Evolutionary conservation across 164 flowering plant species (phyloP).

Genomic region (Nymphaea thermarum): DNA sequence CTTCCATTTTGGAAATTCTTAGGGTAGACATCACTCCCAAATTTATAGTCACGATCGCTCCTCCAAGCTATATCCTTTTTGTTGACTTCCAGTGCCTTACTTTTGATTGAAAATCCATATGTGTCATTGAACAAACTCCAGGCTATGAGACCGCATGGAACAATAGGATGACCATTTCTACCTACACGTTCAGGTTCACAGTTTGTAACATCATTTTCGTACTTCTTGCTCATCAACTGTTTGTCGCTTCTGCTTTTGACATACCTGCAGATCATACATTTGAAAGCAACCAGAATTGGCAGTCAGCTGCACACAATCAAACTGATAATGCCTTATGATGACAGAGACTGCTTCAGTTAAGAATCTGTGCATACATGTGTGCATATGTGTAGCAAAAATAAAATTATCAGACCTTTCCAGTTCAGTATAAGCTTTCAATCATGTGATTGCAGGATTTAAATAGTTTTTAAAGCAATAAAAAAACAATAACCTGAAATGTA

Average conservation of each 20-base stretch:
- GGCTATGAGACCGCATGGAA: conserved; percentile 94
- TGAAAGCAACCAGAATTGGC: too few species aligned
- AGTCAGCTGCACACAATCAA: too few species aligned
- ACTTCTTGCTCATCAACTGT: conserved; percentile 26
- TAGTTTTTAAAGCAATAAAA: too few species aligned
- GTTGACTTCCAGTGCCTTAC: conserved; percentile 33
- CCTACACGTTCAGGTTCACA: conserved; percentile 57
- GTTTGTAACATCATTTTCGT: conserved; percentile 14
- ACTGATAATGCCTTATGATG: too few species aligned
- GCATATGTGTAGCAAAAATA: too few species aligned
- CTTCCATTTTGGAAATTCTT: conserved; percentile 64
- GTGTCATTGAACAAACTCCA: conserved; percentile 97
- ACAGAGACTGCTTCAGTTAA: too few species aligned
- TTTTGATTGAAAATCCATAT: conserved; percentile 44
- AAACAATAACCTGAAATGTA: too few species aligned
- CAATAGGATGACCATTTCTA: conserved; percentile 29
- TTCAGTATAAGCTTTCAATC: too few species aligned
- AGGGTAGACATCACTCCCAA: conserved; percentile 75
- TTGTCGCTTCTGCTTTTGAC: conserved; percentile 81
- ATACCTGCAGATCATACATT: conserved; percentile 31
- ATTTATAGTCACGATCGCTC: conserved; percentile 84
- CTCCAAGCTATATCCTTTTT: conserved; percentile 78
- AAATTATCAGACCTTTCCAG: too few species aligned
- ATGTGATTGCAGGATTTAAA: too few species aligned
- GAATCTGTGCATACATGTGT: too few species aligned